phyloP scores from a whole-genome alignment of 1,284 basidiomycete genomes.

The Neotropicomus parvogracilis region DNA sequence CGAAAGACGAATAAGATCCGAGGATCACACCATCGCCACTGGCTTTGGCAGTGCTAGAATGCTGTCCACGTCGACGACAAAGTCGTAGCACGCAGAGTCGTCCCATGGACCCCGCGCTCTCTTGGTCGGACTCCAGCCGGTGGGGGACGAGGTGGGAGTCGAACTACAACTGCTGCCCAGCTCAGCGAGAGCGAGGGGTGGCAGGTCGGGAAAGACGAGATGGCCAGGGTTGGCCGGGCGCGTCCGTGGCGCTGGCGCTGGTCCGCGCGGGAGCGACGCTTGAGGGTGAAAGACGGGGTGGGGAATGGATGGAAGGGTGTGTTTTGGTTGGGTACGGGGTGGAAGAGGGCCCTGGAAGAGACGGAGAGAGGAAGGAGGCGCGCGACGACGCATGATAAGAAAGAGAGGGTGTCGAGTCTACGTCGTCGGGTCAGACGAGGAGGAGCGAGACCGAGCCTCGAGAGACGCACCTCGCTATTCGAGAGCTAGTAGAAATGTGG shows the following conservation, averaged over 20 bases:
- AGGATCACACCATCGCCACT: conserved; percentile 31
- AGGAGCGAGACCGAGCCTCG: neutral
- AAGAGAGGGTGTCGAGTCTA: conserved; percentile 1
- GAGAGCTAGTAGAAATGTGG: neutral
- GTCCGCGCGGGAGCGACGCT: conserved; percentile 27
- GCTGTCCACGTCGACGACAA: conserved; percentile 45
- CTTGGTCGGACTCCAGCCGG: conserved; percentile 26
- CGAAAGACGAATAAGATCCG: too few relatives aligned
- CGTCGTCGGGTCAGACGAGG: neutral
- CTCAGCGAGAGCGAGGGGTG: conserved; percentile 12
- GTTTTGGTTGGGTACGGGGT: conserved; percentile 50
- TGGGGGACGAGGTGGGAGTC: conserved; percentile 20
- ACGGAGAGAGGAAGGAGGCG: conserved; percentile 55
- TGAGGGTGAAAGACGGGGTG: conserved; percentile 46
- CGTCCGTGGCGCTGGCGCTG: conserved; percentile 23
- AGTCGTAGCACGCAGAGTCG: conserved; percentile 43
- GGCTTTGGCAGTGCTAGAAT: conserved; percentile 47
- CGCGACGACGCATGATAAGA: conserved; percentile 51
- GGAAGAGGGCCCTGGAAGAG: conserved; percentile 56
- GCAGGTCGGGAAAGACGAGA: conserved; percentile 15
- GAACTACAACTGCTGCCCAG: conserved; percentile 5
- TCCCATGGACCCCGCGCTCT: conserved; percentile 59
- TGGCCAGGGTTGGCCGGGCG: conserved; percentile 6
- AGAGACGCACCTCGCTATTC: conserved; percentile 4
- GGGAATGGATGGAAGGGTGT: conserved; percentile 55